Evolutionary conservation across 371 early-diverging fungal species (phyloP).

Genomic region (Mortierella sp.): DNA sequence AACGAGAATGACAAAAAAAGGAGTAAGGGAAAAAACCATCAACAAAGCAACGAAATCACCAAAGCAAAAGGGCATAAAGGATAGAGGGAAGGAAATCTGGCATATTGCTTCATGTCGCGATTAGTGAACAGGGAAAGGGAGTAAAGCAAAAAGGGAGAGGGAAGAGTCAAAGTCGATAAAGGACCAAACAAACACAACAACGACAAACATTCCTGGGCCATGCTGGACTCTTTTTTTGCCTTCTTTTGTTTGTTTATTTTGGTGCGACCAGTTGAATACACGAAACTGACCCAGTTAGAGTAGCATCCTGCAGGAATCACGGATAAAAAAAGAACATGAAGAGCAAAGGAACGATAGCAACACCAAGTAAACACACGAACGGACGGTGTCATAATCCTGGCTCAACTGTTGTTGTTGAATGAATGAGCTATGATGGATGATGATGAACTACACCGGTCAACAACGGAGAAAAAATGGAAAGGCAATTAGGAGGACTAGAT

Average conservation of each 20-base stretch:
- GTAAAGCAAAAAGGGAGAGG: neutral
- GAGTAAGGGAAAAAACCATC: neutral
- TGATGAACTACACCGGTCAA: neutral
- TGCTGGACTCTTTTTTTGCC: neutral
- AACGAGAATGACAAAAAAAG: neutral
- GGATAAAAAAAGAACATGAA: neutral
- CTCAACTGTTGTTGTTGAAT: neutral
- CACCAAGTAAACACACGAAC: neutral
- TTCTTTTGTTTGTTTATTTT: neutral
- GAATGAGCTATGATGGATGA: neutral
- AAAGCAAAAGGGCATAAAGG: neutral
- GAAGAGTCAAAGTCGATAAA: neutral
- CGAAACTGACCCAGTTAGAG: neutral
- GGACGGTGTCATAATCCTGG: neutral
- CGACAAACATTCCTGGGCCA: conserved; percentile 23
- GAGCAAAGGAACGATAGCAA: neutral
- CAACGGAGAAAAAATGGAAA: neutral
- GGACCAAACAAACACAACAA: neutral
- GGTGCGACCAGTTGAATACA: neutral
- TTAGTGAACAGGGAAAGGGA: neutral
- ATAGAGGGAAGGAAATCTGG: neutral
- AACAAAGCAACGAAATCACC: neutral
- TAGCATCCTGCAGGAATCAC: neutral
- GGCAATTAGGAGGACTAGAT: neutral
- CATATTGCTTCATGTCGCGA: neutral